phyloP scores from a whole-genome alignment of 2,329 filamentous ascomycete species.

The Colletotrichum spaethianum region DNA sequence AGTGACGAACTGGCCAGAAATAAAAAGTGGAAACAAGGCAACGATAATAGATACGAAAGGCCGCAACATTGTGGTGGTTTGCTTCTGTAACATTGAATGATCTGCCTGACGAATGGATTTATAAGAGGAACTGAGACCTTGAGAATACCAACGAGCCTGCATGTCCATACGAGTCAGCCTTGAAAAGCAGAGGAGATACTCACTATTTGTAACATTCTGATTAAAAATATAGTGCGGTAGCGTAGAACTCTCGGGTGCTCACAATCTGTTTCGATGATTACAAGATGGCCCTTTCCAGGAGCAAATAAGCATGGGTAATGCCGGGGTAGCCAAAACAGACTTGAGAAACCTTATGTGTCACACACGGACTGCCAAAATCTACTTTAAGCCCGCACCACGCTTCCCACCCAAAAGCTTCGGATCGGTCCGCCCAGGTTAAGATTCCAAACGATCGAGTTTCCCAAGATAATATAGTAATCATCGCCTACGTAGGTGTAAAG shows the following conservation, averaged over 20 bases:
- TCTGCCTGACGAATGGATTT: too few species aligned
- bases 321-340: neutral
- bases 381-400: too few species aligned
- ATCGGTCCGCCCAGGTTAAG: too few species aligned
- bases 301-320: neutral
- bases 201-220: neutral
- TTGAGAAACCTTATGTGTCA: neutral
- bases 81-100: neutral
- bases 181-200: neutral
- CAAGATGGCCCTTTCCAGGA: neutral
- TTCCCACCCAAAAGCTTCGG: too few species aligned
- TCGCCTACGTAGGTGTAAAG: too few species aligned
- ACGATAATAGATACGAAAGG: neutral
- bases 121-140: neutral
- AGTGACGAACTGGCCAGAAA: constrained; percentile 12
- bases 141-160: neutral
- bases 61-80: neutral
- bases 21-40: neutral
- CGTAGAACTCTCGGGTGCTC: neutral
- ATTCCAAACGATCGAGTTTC: too few species aligned
- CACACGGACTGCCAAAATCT: neutral
- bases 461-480: too few species aligned
- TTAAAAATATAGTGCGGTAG: neutral
- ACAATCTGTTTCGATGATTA: neutral
- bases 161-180: neutral